Evolutionary conservation across 306 rosid genomes (phyloP), one percentile per base, ranked within the genome.

Genomic region (Dalbergia oliveri): DNA sequence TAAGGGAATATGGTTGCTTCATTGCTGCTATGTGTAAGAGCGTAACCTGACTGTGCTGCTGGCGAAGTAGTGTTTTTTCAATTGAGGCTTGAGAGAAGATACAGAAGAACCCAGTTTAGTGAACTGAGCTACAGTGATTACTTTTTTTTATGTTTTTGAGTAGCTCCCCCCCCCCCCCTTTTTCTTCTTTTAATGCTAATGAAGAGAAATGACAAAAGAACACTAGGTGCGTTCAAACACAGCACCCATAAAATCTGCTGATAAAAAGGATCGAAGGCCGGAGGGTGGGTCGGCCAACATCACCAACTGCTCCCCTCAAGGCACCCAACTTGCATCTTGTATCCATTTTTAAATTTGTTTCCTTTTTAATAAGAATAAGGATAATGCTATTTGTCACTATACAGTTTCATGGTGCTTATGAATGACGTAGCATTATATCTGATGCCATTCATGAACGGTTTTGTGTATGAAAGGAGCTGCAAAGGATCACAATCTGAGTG

Each of bases 21-120:
- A 64, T 79, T 67, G 49, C 12, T 68, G 73, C 72, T 73, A 21
- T 49, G 59, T 65, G 39, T 47, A 9, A 14, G 23, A 60, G 64
- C 35, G 13, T 49, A 19, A 61, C 39, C 41, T 13, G 33, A 44
- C 16, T 26, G 5, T 18, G 77, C 16, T 14, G 56, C 12, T 2
- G 23, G 80, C 8, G 43, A 35, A 54, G 12, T 18, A 44, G 56
- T 5, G 16, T 45, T 45, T 58, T 68, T 37, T 16, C n/a, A 35
- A 37, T 39, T 39, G 45, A 14, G 47, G 35, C 69, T 34, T 63
- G 23, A 63, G 10, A 47, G 5, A 11, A 2, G 53, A 47, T 3
- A 63, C 43, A 33, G 47, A 34, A 63, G 5, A 9, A 6, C 39
- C n/a, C 5, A 62, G 45, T 44, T 26, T 60, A 43, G 41, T 12